Evolutionary conservation across 1,284 basidiomycete species (phyloP), one percentile per base, ranked within the genome.

Genomic region (Tilletia caries): DNA sequence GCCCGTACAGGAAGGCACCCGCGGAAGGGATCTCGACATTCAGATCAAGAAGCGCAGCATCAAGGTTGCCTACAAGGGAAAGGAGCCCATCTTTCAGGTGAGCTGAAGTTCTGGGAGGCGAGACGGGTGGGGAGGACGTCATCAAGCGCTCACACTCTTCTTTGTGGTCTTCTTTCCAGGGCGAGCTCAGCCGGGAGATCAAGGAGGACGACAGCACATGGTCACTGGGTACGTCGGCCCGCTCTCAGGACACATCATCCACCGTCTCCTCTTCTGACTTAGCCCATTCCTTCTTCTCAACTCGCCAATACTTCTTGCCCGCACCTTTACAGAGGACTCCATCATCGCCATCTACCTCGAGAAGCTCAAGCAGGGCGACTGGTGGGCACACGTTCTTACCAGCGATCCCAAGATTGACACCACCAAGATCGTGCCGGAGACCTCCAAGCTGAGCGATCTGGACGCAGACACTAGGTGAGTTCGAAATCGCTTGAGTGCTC

Each of bases 331-430:
- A 95, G 93, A 93, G 86, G 93, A 95, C 82, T 89, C 89, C 73
- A 86, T 85, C 12, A 85, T 95, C 65, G 85, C 88, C 37, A 87
- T 95, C 68, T 91, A 93, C 79, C 87, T 96, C 44, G 93, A 96
- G 83, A 96, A 96, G 84, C 78, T 91, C 68, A 92, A 93, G 84
- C 85, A 90, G 76, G 89, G 91, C 84, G 89, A 92, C 69, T 98
- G 96, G 96, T 99, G 96, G 96, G 92, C 93, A 82, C 94, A 98
- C 82, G 91, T 98, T 72, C 86, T 98, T 70, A 91, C 91, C 1
- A 92, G 95, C 81, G 93, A 97, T 79, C 94, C 96, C 12, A 96
- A 94, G 87, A 91, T 98, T 86, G 92, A 98, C 83, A 98, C 95
- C 13, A 91, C 88, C 66, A 98, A 98, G 86, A 97, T 99, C 77